A percentile compares a stretch with the other conserved stretches of the same genome.
Conservation (phyloP, 2,329 filamentous ascomycete genomes). For the Aspergillus vadensis region DNA sequence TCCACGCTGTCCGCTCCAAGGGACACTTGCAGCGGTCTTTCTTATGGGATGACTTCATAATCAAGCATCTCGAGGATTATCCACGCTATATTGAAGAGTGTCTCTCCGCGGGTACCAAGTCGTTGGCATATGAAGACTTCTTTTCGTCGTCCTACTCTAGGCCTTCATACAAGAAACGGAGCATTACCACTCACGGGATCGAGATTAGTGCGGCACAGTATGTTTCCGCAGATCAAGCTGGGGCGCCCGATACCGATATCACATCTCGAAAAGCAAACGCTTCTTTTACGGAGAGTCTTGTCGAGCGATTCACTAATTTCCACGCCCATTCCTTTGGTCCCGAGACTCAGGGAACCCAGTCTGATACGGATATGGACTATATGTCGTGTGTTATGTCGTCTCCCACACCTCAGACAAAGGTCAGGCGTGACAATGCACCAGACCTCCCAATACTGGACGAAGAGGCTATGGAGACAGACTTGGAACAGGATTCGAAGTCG, state of each 20-base stretch:
- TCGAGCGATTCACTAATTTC: conserved; percentile 27
- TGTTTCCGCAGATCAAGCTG: conserved; percentile 8
- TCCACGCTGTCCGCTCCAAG: conserved; percentile 34
- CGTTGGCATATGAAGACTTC: conserved; percentile 41
- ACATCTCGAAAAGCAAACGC: conserved; percentile 5
- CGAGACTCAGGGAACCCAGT: conserved; percentile 8
- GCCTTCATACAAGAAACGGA: conserved; percentile 40
- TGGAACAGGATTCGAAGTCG: not conserved
- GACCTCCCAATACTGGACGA: not conserved
- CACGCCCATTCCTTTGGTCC: conserved; percentile 27
- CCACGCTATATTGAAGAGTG: conserved; percentile 35
- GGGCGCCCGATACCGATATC: not conserved
- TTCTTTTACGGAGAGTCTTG: conserved; percentile 32
- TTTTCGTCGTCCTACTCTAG: conserved; percentile 37
- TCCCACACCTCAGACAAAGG: not conserved
- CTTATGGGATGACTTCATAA: conserved; percentile 52
- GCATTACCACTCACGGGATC: conserved; percentile 36
- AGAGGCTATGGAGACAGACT: not conserved
- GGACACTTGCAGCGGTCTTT: conserved; percentile 38
- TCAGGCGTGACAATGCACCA: not conserved
- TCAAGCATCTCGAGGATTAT: conserved; percentile 43
- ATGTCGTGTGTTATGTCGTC: conserved; percentile 12
- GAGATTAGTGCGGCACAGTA: conserved; percentile 32
- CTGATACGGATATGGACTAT: conserved; percentile 18
- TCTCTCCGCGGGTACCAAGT: conserved; percentile 26